Base-by-base conservation (phyloP, 495 filamentous ascomycete species). In the Oidiodendron maius region DNA sequence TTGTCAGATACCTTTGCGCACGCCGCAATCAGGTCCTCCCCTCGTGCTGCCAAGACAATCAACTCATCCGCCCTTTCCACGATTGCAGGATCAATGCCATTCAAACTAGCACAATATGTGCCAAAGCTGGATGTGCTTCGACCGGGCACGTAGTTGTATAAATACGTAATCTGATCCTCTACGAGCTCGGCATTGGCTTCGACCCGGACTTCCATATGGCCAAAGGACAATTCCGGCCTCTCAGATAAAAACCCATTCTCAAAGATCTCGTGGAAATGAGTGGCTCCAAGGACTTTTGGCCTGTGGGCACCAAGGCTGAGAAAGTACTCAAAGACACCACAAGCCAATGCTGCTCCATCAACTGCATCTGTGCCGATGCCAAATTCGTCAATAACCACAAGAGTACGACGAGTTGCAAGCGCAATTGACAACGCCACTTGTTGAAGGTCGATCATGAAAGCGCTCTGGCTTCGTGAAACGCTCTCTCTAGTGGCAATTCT, bases 191-290 rank as follows among this genome's bases (percentile, higher is more conserved):
- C 76, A 9, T 80, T 65, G 13, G 72, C 65, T 54, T 89, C 79
- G 10, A 91, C 63, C 34, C 71, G 76, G n/a, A 97, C 78, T 54
- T 95, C 83, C 94, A 97, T 96, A 53, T 95, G 84, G 0, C 77
- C 87, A 59, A 91, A 86, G 2, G 71, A 69, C 28, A 96, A 63
- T 18, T 70, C 64, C 0, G 82, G 74, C n/a, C 75, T 67, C 16
- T 68, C 53, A 6, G 61, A 60, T 13, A 97, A 66, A 55, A 88
- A 83, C 0, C 77, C 74, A 52, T 78, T 75, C 46, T 93, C 86
- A 44, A 96, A 91, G 15, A 96, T 86, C 57, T 98, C 91, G 63
- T 96, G 90, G 53, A 94, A 96, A 60, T 98, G 94, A 0, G 94
- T 97, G 4, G 89, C 87, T 23, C 73, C 88, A 18, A 96, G 71